These are phyloP conservation scores for Xylogone sp. DNA, from an alignment of 2,329 filamentous ascomycete genomes.

Conservation along the genomic window DNA sequence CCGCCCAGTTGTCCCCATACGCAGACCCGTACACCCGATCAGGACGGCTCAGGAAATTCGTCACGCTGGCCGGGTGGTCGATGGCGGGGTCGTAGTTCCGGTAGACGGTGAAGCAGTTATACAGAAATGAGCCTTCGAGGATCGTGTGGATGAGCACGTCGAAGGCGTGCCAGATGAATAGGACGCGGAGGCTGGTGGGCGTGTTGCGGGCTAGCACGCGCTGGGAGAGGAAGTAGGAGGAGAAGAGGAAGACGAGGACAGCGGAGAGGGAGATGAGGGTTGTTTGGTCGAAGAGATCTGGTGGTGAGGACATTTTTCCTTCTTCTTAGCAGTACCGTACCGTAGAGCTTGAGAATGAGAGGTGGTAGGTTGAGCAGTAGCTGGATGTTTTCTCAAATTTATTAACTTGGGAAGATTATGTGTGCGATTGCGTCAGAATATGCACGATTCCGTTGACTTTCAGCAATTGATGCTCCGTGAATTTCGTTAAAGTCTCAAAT, in stretches of 20 bases:
- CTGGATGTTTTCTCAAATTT: too few relatives aligned
- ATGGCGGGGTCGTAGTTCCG: conserved; percentile 36
- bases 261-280: conserved; percentile 56
- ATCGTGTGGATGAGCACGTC: conserved; percentile 88
- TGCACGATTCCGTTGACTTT: too few relatives aligned
- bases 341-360: neutral
- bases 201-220: conserved; percentile 29
- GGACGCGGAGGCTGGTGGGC: conserved; percentile 58
- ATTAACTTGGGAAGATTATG: too few relatives aligned
- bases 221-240: conserved; percentile 47
- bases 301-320: neutral
- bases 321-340: too few relatives aligned
- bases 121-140: conserved; percentile 88
- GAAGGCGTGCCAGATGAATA: conserved; percentile 94
- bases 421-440: too few relatives aligned
- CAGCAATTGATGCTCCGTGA: too few relatives aligned
- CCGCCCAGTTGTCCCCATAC: conserved; percentile 50
- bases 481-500: too few relatives aligned
- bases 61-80: conserved; percentile 22
- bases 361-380: too few relatives aligned
- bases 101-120: conserved; percentile 83
- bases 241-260: conserved; percentile 47
- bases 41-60: conserved; percentile 46
- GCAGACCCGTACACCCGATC: conserved; percentile 51
- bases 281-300: conserved; percentile 50